Base-by-base conservation (phyloP, 805 yeast species). In the Blastobotrys muscicola region DNA sequence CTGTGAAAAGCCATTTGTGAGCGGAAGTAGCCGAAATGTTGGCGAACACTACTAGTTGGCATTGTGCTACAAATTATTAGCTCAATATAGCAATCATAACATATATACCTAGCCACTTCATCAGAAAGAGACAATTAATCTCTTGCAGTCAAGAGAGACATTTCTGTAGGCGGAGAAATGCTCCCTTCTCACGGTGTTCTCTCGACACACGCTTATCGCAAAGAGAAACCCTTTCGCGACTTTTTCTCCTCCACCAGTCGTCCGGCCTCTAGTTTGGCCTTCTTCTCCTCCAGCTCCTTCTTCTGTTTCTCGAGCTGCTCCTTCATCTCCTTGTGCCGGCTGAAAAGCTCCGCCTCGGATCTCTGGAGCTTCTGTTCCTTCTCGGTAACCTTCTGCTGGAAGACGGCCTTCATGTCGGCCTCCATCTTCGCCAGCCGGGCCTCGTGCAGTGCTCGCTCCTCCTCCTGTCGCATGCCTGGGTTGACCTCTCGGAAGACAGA, bases 341-440 rank as follows among this genome's bases (percentile, higher is more conserved):
- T 76, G 63, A 90, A 90, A 60, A 92, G 75, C 66, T 92, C 99
- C 45, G 94, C 92, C 70, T 92, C 98, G 38, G 95, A 85, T 68
- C 85, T 85, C 69, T 89, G 95, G 60, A 92, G 76, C 70, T 90
- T 90, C 75, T 87, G 85, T 67, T 92, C 99, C 78, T 92, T 94
- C 67, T 89, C 96, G 46, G 82, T 71, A 29, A 92, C 98, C 70
- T 92, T 92, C 60, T 85, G 92, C 68, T 89, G 95, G 78, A 92
- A 92, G 44, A 92, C 95, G 23, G 80, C 73, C 69, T 90, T 89
- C 97, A 92, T 87, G 67, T 92, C 97, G 34, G 86, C 76, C 69
- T 92, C 97, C 82, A 92, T 77, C 70, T 85, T 86, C 45, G 89
- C 82, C 56, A 92, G 73, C 61, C 90, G 87, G 49, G 94, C 94